phyloP scores from a whole-genome alignment of 2,329 filamentous ascomycete genomes.

The Penicillium sp. region DNA sequence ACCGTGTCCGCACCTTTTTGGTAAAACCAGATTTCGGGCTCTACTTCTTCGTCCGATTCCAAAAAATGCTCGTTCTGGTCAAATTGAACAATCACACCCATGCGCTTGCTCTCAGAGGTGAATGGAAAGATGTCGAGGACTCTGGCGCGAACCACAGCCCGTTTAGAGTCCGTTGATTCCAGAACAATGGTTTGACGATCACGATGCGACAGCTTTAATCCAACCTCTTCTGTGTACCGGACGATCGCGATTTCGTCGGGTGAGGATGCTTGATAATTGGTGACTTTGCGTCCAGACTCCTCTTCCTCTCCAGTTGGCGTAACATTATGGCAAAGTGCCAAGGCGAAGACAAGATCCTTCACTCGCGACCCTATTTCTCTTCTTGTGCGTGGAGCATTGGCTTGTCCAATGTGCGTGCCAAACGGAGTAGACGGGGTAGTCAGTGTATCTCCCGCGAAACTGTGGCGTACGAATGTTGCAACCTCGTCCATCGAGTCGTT shows the following conservation, averaged over 20 bases:
- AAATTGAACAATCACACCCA: slow-evolving; percentile 95
- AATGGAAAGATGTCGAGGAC: slow-evolving; percentile 96
- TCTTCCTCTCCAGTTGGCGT: slow-evolving; percentile 81
- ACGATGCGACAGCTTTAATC: slow-evolving; percentile 73
- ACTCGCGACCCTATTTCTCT: slow-evolving; percentile 92
- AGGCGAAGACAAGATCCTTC: slow-evolving; percentile 82
- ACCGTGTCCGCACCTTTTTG: slow-evolving; percentile 98
- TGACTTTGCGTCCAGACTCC: slow-evolving; percentile 65
- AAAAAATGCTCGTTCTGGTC: slow-evolving; percentile 51
- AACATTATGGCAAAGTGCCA: slow-evolving; percentile 94
- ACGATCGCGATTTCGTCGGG: slow-evolving; percentile 98
- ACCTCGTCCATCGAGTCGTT: slow-evolving; percentile 99
- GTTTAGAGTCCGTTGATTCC: slow-evolving; percentile 67
- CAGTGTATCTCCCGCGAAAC: slow-evolving; percentile 58
- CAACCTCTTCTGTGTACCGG: slow-evolving; percentile 87
- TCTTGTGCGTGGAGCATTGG: slow-evolving; percentile 69
- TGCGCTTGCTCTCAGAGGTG: slow-evolving; percentile 94
- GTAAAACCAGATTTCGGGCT: slow-evolving; percentile 92
- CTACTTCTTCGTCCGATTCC: slow-evolving; percentile 44
- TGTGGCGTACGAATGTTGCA: slow-evolving; percentile 73
- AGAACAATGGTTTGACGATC: slow-evolving; percentile 82
- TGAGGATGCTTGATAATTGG: slow-evolving; percentile 91
- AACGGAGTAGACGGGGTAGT: slow-evolving; percentile 72
- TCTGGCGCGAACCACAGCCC: slow-evolving; percentile 71
- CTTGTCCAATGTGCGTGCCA: slow-evolving; percentile 52